Conservation (phyloP, 2,329 filamentous ascomycete species). For the Penicillium sp. region DNA sequence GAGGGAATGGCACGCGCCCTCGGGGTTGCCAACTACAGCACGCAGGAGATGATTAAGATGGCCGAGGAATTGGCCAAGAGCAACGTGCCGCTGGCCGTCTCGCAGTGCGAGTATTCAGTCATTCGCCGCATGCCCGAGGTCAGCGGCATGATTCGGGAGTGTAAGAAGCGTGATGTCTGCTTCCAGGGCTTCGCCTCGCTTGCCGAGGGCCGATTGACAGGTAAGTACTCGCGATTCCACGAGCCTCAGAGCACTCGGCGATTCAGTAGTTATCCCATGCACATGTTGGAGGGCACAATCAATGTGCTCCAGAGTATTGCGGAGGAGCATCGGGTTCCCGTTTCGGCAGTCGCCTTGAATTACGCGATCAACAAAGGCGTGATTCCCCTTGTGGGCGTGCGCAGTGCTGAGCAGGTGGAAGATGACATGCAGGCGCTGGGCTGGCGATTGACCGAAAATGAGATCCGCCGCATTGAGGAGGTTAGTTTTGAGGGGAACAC, state of each 20-base stretch:
- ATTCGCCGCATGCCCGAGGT: constrained; percentile 46
- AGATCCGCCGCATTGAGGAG: constrained; percentile 45
- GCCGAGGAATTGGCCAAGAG: constrained; percentile 42
- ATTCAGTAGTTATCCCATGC: constrained; percentile 49
- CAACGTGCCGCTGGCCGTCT: constrained; percentile 44
- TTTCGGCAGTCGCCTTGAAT: constrained; percentile 48
- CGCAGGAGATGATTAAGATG: constrained; percentile 46
- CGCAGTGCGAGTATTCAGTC: constrained; percentile 50
- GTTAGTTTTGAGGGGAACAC: constrained; percentile 45
- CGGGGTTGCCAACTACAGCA: constrained; percentile 49
- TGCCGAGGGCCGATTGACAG: constrained; percentile 43
- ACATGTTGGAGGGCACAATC: constrained; percentile 43
- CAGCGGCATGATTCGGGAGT: constrained; percentile 43
- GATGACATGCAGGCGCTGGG: constrained; percentile 44
- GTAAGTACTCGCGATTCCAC: constrained; percentile 44
- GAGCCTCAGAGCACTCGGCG: constrained; percentile 39
- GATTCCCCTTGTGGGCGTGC: constrained; percentile 45
- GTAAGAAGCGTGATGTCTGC: constrained; percentile 44
- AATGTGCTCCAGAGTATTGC: constrained; percentile 40
- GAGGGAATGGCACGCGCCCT: constrained; percentile 44
- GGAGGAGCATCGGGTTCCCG: constrained; percentile 33
- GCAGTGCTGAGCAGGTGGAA: constrained; percentile 44
- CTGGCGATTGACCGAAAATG: constrained; percentile 45
- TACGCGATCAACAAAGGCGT: constrained; percentile 49
- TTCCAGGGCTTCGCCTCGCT: constrained; percentile 48